phyloP scores from a whole-genome alignment of 306 rosid species.

The Erythrophleum fordii region DNA sequence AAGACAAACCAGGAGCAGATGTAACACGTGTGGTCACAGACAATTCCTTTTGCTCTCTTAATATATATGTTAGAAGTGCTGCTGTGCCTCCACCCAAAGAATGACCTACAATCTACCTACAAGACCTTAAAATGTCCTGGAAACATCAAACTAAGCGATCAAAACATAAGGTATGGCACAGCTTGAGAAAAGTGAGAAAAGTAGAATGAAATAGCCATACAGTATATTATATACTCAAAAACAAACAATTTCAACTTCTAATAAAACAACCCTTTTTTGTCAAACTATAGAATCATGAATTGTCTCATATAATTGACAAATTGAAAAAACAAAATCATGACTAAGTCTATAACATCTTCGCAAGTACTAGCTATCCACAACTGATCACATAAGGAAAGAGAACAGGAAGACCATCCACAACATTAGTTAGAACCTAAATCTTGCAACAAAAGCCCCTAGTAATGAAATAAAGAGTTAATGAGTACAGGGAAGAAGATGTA shows the following conservation, averaged over 20 bases:
- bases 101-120: slow-evolving; percentile 84
- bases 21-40: slow-evolving; percentile 76
- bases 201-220: slow-evolving; percentile 10
- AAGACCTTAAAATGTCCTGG: slow-evolving; percentile 6
- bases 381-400: neutral
- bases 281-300: slow-evolving; percentile 6
- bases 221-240: slow-evolving; percentile 20
- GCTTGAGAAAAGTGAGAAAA: slow-evolving; percentile 14
- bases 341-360: neutral
- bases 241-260: neutral
- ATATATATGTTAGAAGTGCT: slow-evolving; percentile 84
- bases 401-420: neutral
- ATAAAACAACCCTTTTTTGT: slow-evolving; percentile 2
- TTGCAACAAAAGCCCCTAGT: neutral
- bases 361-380: slow-evolving; percentile 3
- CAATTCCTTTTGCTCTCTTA: slow-evolving; percentile 86
- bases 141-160: slow-evolving; percentile 28
- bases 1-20: slow-evolving; percentile 88
- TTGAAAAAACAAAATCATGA: neutral
- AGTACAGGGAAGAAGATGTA: neutral
- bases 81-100: slow-evolving; percentile 99
- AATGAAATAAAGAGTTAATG: neutral
- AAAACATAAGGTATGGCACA: slow-evolving; percentile 19
- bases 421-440: neutral
- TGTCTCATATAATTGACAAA: slow-evolving; percentile 4